Conservation (phyloP, 768 basidiomycete species). For the Termitomyces titanicus region DNA sequence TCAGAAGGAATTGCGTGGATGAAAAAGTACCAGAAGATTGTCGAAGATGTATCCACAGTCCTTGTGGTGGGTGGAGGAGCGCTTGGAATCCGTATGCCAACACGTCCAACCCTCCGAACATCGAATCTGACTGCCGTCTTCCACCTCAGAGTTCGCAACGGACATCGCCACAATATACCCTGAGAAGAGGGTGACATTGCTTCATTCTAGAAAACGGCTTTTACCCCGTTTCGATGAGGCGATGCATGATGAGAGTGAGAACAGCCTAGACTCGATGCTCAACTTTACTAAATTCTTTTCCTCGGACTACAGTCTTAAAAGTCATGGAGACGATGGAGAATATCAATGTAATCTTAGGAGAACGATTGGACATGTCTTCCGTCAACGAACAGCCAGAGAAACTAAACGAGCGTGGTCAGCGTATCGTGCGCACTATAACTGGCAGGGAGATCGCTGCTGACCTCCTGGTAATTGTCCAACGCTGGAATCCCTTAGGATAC, state of each 20-base stretch:
- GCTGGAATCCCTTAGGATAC: not conserved
- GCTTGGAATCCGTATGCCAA: conserved; percentile 60
- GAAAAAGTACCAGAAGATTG: conserved; percentile 41
- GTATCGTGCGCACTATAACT: conserved; percentile 41
- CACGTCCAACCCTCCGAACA: not conserved
- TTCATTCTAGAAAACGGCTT: conserved; percentile 49
- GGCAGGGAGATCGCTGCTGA: conserved; percentile 52
- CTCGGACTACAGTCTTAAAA: conserved; percentile 27
- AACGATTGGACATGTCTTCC: conserved; percentile 45
- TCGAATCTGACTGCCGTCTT: not conserved
- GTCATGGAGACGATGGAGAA: conserved; percentile 35
- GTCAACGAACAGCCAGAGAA: conserved; percentile 24
- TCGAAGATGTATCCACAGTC: conserved; percentile 46
- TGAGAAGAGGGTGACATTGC: conserved; percentile 47
- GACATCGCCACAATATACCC: conserved; percentile 58
- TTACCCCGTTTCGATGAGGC: conserved; percentile 3
- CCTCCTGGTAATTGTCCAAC: conserved; percentile 34
- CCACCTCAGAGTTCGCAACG: conserved; percentile 53
- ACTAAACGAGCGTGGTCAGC: conserved; percentile 22
- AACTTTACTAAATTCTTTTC: not conserved
- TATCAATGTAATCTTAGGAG: conserved; percentile 49
- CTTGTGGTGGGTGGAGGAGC: conserved; percentile 73
- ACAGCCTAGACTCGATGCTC: not conserved
- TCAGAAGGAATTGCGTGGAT: conserved; percentile 48
- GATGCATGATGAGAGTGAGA: conserved; percentile 4